Percentiles rank a stretch among this genome's conserved stretches.
Conservation (phyloP, 83 land plant genomes). For the Picea engelmannii region DNA sequence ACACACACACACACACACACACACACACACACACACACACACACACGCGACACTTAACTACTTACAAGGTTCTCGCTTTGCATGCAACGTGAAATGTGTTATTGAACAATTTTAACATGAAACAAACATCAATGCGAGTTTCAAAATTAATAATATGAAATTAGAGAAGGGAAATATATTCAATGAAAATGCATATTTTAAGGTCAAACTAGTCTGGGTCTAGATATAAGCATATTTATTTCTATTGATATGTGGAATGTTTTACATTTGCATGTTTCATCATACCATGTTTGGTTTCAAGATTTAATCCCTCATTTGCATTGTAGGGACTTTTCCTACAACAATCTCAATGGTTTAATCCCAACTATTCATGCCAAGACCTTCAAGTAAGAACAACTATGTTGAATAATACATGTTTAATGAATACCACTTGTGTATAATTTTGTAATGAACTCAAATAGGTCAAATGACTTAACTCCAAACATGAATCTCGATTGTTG, state of each 20-base stretch:
- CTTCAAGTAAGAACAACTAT: constrained; percentile 43
- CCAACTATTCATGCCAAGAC: constrained; percentile 46
- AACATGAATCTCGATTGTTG: constrained; percentile 3
- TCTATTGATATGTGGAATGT: neutral
- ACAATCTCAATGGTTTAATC: constrained; percentile 67
- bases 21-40: too few species aligned
- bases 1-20: too few species aligned
- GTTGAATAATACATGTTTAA: neutral
- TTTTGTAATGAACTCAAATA: neutral
- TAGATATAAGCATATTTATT: too few species aligned
- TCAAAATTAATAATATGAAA: too few species aligned
- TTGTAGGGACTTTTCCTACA: constrained; percentile 67
- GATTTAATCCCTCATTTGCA: neutral
- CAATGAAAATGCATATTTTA: too few species aligned
- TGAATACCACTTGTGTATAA: neutral
- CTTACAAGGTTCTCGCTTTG: too few species aligned
- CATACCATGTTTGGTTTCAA: neutral
- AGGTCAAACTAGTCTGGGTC: too few species aligned
- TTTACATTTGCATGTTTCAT: constrained; percentile 1
- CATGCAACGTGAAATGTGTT: too few species aligned
- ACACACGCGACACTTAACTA: too few species aligned
- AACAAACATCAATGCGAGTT: too few species aligned
- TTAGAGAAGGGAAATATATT: too few species aligned
- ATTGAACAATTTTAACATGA: too few species aligned
- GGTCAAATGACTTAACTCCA: neutral